These are phyloP conservation scores for Sphagnum magellanicum DNA, from an alignment of 228 moss, liverwort and hornwort genomes.

Conservation along the genomic window DNA sequence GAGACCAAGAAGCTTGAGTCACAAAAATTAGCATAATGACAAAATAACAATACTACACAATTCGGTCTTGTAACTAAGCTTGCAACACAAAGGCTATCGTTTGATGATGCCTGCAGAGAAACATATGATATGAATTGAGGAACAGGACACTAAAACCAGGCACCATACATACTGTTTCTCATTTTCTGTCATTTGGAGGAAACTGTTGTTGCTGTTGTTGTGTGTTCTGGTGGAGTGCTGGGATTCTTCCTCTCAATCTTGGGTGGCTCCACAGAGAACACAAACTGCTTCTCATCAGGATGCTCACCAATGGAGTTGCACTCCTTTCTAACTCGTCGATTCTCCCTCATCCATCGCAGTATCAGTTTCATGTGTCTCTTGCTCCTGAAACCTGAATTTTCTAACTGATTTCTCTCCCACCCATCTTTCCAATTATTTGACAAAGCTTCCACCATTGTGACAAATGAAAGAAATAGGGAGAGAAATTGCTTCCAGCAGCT, in stretches of 20 bases:
- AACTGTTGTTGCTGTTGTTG: neutral
- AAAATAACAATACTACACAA: too few relatives aligned
- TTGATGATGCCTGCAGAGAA: too few relatives aligned
- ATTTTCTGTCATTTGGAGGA: neutral
- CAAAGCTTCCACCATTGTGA: neutral
- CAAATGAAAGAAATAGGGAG: neutral
- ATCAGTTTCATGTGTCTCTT: slow-evolving; percentile 92
- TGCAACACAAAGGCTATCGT: too few relatives aligned
- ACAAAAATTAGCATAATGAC: too few relatives aligned
- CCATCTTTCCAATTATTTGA: neutral
- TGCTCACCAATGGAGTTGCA: slow-evolving; percentile 71
- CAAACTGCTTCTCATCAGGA: slow-evolving; percentile 58
- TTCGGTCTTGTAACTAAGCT: too few relatives aligned
- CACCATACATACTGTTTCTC: too few relatives aligned
- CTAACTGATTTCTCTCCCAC: slow-evolving; percentile 15
- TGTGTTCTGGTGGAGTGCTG: neutral
- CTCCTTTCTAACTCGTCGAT: slow-evolving; percentile 52
- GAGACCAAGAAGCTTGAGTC: too few relatives aligned
- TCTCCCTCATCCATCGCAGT: slow-evolving; percentile 87
- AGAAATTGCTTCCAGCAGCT: neutral
- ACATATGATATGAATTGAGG: too few relatives aligned
- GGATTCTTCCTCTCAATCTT: slow-evolving; percentile 27
- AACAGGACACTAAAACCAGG: too few relatives aligned
- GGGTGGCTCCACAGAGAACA: slow-evolving; percentile 49
- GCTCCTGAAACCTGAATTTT: slow-evolving; percentile 70